Base-by-base conservation (phyloP, 129 eudicot species). In the Artemisia argyi region DNA sequence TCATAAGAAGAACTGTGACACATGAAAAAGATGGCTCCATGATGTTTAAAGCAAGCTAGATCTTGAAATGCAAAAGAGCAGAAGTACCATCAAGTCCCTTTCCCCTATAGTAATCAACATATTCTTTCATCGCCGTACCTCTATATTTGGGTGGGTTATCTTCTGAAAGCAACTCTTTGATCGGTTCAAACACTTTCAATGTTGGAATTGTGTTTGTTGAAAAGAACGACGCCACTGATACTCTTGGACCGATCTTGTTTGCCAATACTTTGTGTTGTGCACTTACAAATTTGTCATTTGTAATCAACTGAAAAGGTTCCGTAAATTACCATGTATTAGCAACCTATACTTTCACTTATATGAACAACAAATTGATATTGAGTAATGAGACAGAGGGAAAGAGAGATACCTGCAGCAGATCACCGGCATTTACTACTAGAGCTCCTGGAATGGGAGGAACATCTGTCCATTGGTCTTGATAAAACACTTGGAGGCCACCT, bases 271-370 rank as follows among this genome's bases (percentile, higher is more conserved):
- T 83, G 59, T 85, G 95, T 15, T 79, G 78, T 49, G 79, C 72
- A 61, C 90, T 85, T 47, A 75, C 85, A 68, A 83, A 81, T 79
- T 71, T 81, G 74, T 83, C 89, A 26, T 89, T 89, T 18, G 89
- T 73, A 69, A 83, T 56, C 14, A 89, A 72, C 96, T 85, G 79
- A 30, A 78, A 52, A 67, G 50, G 46, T 39, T 39, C 46, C 9
- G 46, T 11, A 39, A 39, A 39, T 39, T 39, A 39, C 46, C 46
- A 39, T 39, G 46, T 39, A 39, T 39, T 39, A 39, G 46, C 11
- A 39, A 39, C 46, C 10, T 7, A 39, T 7, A 7, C 46, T 39
- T 39, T 39, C 8, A 7, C 44, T 39, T 39, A 7, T 39, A 39
- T 7, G 10, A 39, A 8, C 46, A 39, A 39, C 46, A 39, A 39